These are phyloP conservation scores for Floccularia luteovirens DNA, from an alignment of 768 basidiomycete species.

Conservation along the genomic window DNA sequence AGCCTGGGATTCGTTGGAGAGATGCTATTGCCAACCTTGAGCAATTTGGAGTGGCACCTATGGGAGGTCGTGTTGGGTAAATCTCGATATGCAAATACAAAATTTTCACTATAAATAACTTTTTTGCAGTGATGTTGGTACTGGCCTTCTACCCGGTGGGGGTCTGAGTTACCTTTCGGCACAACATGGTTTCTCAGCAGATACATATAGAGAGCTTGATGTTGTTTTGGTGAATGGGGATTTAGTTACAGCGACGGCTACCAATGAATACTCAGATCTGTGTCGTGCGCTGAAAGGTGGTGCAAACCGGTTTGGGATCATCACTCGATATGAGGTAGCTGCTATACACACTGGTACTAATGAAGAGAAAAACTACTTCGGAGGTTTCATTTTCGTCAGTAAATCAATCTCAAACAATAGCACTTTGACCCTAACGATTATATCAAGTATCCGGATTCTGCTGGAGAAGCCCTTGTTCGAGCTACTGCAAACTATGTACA, in stretches of 20 bases:
- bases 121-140: constrained; percentile 26
- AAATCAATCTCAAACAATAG: not conserved
- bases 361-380: constrained; percentile 27
- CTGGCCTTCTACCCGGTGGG: constrained; percentile 34
- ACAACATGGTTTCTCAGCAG: constrained; percentile 30
- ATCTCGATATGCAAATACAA: not conserved
- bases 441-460: constrained; percentile 26
- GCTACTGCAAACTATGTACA: constrained; percentile 27
- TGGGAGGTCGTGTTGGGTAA: constrained; percentile 29
- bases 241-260: constrained; percentile 30
- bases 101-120: not conserved
- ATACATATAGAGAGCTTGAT: constrained; percentile 27
- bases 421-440: not conserved
- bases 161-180: constrained; percentile 31
- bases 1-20: constrained; percentile 35
- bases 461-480: constrained; percentile 25
- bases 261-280: constrained; percentile 31
- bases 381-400: constrained; percentile 27
- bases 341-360: constrained; percentile 29
- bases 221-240: constrained; percentile 32
- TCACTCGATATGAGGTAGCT: constrained; percentile 31
- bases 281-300: constrained; percentile 37
- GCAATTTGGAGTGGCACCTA: constrained; percentile 30
- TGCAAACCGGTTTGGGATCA: constrained; percentile 37
- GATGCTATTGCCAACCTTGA: constrained; percentile 26